Evolutionary conservation across 768 basidiomycete genomes (phyloP).

Genomic region (Mycena vitilis): DNA sequence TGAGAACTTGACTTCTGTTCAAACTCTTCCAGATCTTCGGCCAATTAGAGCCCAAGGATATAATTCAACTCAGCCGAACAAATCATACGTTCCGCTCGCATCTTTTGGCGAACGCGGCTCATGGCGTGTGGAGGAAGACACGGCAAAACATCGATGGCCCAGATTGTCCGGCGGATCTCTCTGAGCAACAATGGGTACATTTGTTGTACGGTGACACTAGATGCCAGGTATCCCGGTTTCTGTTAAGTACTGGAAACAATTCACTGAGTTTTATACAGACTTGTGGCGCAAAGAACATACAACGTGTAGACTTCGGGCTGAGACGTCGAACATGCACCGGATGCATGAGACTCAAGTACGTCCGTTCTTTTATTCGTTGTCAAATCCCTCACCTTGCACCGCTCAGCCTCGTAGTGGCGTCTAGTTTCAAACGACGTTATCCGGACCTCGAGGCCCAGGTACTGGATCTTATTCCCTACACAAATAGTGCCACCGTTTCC

Average conservation of each 20-base stretch:
- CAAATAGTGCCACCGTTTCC: constrained; percentile 37
- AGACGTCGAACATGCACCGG: constrained; percentile 31
- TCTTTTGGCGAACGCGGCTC: constrained; percentile 38
- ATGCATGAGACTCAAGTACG: constrained; percentile 38
- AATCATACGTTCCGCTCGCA: constrained; percentile 42
- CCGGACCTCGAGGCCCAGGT: constrained; percentile 43
- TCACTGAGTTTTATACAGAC: constrained; percentile 17
- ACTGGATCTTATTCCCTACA: constrained; percentile 46
- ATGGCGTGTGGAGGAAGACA: constrained; percentile 41
- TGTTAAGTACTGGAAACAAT: not conserved
- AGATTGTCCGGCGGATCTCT: constrained; percentile 38
- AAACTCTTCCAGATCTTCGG: constrained; percentile 40
- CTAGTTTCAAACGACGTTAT: constrained; percentile 41
- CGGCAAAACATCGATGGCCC: constrained; percentile 36
- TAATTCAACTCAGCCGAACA: constrained; percentile 44
- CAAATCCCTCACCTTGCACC: not conserved
- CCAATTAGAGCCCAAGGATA: constrained; percentile 45
- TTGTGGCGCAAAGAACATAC: constrained; percentile 33
- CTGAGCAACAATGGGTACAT: constrained; percentile 43
- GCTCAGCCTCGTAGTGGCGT: constrained; percentile 43
- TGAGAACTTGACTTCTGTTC: not conserved
- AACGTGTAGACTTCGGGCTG: constrained; percentile 35
- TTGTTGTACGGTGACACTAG: constrained; percentile 39
- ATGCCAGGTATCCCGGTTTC: constrained; percentile 30
- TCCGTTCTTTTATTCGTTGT: not conserved